Conservation (phyloP, 2,329 filamentous ascomycete genomes). For the Talaromyces sp. region DNA sequence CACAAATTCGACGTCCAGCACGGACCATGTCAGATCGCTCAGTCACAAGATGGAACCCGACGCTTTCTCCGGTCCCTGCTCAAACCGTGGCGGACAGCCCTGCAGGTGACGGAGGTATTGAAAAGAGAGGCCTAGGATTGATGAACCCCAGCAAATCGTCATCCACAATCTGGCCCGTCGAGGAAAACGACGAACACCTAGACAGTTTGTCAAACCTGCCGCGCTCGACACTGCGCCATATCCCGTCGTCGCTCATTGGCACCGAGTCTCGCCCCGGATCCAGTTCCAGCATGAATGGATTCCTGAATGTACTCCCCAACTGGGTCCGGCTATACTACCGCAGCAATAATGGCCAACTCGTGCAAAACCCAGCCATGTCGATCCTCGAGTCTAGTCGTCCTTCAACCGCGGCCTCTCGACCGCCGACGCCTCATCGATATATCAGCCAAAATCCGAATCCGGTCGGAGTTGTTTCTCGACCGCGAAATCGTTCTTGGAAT, state of each 20-base stretch:
- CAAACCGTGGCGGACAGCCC: constrained; percentile 21
- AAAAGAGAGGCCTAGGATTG: constrained; percentile 12
- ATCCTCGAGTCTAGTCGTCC: constrained; percentile 32
- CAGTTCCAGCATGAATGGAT: constrained; percentile 42
- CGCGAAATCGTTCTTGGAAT: constrained; percentile 26
- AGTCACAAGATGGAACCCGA: constrained; percentile 39
- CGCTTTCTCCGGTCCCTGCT: constrained; percentile 46
- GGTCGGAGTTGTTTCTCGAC: constrained; percentile 29
- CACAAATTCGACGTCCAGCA: constrained; percentile 22
- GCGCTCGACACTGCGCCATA: constrained; percentile 25
- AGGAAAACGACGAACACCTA: constrained; percentile 32
- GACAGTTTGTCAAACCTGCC: constrained; percentile 38
- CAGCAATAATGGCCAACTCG: constrained; percentile 54
- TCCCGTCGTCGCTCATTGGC: constrained; percentile 30
- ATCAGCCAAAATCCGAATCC: constrained; percentile 28
- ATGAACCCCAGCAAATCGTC: constrained; percentile 21
- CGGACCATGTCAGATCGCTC: constrained; percentile 34
- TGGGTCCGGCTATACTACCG: constrained; percentile 66
- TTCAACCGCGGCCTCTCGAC: constrained; percentile 23
- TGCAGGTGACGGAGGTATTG: constrained; percentile 20
- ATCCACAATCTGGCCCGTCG: constrained; percentile 37
- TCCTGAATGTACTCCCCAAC: constrained; percentile 43
- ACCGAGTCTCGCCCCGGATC: constrained; percentile 32
- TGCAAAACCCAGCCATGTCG: constrained; percentile 43
- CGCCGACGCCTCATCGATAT: constrained; percentile 27